A percentile compares a stretch with the other conserved stretches of the same genome.
These are phyloP conservation scores for Oldenlandia corymbosa DNA, from an alignment of 257 asterid species.

Conservation along the genomic window DNA sequence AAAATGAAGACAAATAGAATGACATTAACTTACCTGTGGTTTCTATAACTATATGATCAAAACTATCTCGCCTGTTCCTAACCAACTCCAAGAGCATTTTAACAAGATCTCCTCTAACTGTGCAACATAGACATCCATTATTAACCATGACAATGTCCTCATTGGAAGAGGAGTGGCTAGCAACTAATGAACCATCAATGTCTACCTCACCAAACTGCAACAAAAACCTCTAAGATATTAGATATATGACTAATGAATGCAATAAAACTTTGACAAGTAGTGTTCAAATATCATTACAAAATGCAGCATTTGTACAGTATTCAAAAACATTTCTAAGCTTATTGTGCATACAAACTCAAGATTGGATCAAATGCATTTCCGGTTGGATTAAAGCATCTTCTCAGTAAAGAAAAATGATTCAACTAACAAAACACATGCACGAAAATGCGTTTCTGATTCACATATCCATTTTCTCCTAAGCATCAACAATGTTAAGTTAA, in stretches of 20 bases:
- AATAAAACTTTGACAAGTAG: not conserved
- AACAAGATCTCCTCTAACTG: conserved; percentile 97
- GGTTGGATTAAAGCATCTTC: not conserved
- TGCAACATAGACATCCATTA: conserved; percentile 93
- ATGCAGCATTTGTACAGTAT: not conserved
- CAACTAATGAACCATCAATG: conserved; percentile 89
- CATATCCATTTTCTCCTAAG: no score
- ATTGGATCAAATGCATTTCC: no score
- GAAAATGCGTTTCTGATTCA: not conserved
- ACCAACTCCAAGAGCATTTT: conserved; percentile 93
- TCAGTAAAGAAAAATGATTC: not conserved
- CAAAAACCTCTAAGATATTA: conserved; percentile 13
- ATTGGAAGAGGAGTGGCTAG: conserved; percentile 82
- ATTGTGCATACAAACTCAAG: no score
- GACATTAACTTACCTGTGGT: conserved; percentile 60
- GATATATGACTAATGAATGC: not conserved
- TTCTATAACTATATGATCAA: conserved; percentile 92
- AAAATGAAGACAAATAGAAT: no score
- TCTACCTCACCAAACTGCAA: conserved; percentile 99
- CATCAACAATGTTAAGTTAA: no score
- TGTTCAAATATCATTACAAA: not conserved
- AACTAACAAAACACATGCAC: not conserved
- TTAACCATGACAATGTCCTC: conserved; percentile 94
- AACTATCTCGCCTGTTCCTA: conserved; percentile 66
- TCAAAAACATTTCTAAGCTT: not conserved